Conservation (phyloP, 805 yeast species). For the Yarrowia deformans region DNA sequence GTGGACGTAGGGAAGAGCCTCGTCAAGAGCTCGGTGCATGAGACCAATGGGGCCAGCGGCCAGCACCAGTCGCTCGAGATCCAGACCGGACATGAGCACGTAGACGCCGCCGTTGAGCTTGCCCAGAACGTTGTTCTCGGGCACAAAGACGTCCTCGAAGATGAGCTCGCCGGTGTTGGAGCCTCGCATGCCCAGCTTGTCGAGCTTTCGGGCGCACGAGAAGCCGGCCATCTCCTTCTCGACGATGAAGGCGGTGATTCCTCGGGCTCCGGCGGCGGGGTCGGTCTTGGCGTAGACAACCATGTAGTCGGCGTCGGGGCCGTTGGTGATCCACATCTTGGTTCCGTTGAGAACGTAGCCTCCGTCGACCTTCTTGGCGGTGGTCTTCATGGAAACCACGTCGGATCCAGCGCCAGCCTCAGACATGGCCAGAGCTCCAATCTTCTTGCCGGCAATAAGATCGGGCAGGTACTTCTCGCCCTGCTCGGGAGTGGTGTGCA, state of each 20-base stretch:
- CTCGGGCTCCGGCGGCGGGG: slow-evolving; percentile 48
- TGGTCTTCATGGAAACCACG: slow-evolving; percentile 49
- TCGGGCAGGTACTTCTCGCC: slow-evolving; percentile 48
- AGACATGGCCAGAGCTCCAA: slow-evolving; percentile 50
- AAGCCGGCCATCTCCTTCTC: slow-evolving; percentile 48
- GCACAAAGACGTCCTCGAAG: slow-evolving; percentile 49
- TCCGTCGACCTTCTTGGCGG: slow-evolving; percentile 47
- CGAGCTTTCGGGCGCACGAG: slow-evolving; percentile 48
- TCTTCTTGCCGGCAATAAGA: slow-evolving; percentile 47
- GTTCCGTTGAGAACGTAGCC: slow-evolving; percentile 48
- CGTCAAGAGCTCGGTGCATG: slow-evolving; percentile 49
- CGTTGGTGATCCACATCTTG: slow-evolving; percentile 51
- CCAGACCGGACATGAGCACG: slow-evolving; percentile 49
- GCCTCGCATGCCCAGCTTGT: slow-evolving; percentile 51
- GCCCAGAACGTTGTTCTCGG: slow-evolving; percentile 49
- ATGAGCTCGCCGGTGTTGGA: slow-evolving; percentile 50
- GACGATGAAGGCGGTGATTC: slow-evolving; percentile 49
- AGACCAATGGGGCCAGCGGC: slow-evolving; percentile 50
- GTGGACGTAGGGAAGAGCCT: slow-evolving; percentile 49
- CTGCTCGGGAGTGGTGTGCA: slow-evolving; percentile 47
- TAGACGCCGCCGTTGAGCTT: slow-evolving; percentile 48
- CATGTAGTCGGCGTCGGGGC: slow-evolving; percentile 49
- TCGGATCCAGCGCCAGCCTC: slow-evolving; percentile 50
- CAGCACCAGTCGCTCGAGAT: slow-evolving; percentile 48
- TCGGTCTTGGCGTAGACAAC: slow-evolving; percentile 50